Evolutionary conservation across 2,329 filamentous ascomycete species (phyloP), one percentile per base, ranked within the genome.

Genomic region (Pseudogymnoascus sp.): DNA sequence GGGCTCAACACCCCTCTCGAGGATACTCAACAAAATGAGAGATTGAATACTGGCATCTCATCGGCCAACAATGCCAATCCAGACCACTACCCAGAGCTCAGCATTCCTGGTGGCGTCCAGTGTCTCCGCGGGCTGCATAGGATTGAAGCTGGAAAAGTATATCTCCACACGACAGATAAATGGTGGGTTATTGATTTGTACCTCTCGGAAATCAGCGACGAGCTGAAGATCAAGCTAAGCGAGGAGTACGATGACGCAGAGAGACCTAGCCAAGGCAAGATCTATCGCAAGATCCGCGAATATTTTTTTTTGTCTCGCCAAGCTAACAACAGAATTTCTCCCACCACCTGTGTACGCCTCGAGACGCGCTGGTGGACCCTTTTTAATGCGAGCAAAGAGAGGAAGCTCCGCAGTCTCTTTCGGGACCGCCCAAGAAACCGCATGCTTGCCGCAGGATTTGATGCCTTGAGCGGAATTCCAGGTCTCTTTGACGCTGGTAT

Each of bases 171-270:
- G 21, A 38, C 50, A 2, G 46, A 69, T 12, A 66, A 66, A 38
- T 68, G 62, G 68, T 69, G 66, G 66, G 64, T 66, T 44, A 62
- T 69, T 2, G 62, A 69, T 64, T 21, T 69, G n/a, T 69, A 67
- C 42, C 61, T 66, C 53, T 64, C 64, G 16, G 60, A 36, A 34
- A 66, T 67, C 18, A 67, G 62, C 28, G 62, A 64, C 11, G 60
- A 21, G 18, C 5, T 46, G 38, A 44, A 46, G 34, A 6, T 12
- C 10, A 46, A 7, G 6, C 34, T 62, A 23, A 10, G 5, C n/a
- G 60, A 62, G 11, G 60, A 62, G 34, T 62, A 53, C n/a, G 25
- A 7, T 23, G 4, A 50, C 16, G 37, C 25, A 31, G 37, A 31
- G 16, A 50, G 25, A 28, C 60, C 37, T 18, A 14, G n/a, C 12